Conservation (phyloP, 192 early-diverging fungal species). For the Coemansia umbellata region DNA sequence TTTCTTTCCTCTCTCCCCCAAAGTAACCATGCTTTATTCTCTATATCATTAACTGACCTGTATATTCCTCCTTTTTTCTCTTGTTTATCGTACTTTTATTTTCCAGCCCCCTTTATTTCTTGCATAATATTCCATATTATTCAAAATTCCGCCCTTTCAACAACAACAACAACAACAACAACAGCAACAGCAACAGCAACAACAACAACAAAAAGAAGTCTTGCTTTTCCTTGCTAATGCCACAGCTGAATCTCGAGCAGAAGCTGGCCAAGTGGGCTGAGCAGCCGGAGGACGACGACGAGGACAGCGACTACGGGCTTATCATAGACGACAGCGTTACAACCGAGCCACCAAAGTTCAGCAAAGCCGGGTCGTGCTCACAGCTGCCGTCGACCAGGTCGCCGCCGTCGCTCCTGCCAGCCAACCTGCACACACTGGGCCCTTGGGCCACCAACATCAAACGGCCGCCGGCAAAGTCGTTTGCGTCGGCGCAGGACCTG, state of each 20-base stretch:
- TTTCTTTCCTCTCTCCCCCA: background rate
- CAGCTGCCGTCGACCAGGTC: conserved; percentile 25
- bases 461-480: conserved; percentile 5
- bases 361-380: conserved; percentile 38
- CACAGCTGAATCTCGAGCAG: conserved; percentile 33
- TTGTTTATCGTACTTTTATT: conserved; percentile 9
- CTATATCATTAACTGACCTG: background rate
- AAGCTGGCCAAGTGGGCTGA: conserved; percentile 41
- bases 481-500: conserved; percentile 10
- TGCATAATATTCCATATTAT: background rate
- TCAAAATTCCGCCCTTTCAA: background rate
- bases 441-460: background rate
- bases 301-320: conserved; percentile 41
- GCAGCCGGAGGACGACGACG: conserved; percentile 34
- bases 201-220: no score
- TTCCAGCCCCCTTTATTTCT: conserved; percentile 1
- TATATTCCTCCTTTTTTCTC: conserved; percentile 2
- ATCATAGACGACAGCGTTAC: conserved; percentile 46
- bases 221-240: background rate
- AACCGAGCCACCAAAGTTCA: conserved; percentile 25
- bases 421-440: conserved; percentile 20
- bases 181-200: background rate
- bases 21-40: conserved; percentile 3
- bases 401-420: conserved; percentile 22
- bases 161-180: background rate